Conservation (phyloP, 2,329 filamentous ascomycete species). For the Trichoderma sp. region DNA sequence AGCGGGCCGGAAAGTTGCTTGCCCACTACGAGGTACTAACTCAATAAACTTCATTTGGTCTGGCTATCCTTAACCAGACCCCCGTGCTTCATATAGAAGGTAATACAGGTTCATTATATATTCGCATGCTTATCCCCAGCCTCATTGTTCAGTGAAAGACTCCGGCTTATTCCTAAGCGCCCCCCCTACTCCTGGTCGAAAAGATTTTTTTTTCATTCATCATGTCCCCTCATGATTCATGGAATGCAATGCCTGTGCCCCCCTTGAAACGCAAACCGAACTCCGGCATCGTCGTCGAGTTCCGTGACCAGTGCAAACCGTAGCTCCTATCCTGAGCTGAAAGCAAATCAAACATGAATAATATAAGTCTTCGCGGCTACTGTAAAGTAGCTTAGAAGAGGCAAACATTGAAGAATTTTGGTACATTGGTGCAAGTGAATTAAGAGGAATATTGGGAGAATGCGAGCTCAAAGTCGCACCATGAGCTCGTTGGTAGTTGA, state of each 20-base stretch:
- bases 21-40: not conserved
- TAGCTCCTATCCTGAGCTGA: constrained; percentile 23
- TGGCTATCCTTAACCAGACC: not conserved
- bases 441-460: not conserved
- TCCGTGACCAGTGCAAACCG: constrained; percentile 21
- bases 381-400: not conserved
- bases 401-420: constrained; percentile 28
- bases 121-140: constrained; percentile 8
- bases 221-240: constrained; percentile 23
- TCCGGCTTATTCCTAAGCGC: constrained; percentile 8
- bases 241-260: constrained; percentile 21
- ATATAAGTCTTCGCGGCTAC: not conserved
- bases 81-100: not conserved
- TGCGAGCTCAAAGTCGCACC: not conserved
- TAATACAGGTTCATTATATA: constrained; percentile 2
- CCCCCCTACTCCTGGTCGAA: not conserved
- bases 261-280: constrained; percentile 27
- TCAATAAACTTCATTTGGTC: constrained; percentile 4
- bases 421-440: constrained; percentile 28
- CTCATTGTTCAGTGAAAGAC: constrained; percentile 11
- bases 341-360: constrained; percentile 15
- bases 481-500: not conserved
- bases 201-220: constrained; percentile 7
- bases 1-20: not conserved
- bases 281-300: constrained; percentile 23